Evolutionary conservation across 148 eudicot species (phyloP).

Genomic region (Chenopodium berlandieri): DNA sequence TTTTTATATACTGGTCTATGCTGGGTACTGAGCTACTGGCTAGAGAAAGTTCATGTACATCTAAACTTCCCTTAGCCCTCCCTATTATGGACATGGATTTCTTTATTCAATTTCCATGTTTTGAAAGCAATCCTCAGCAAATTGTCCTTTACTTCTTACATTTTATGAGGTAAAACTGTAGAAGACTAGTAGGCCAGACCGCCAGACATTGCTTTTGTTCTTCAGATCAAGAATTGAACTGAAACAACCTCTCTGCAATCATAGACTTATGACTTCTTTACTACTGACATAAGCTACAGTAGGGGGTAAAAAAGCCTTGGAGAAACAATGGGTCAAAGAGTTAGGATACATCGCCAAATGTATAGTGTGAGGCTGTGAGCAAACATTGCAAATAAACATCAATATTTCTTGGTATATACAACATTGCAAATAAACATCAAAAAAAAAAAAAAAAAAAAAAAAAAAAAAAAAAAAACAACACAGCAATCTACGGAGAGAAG

Average conservation of each 20-base stretch:
- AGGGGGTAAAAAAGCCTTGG: not conserved
- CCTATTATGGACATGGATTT: not conserved
- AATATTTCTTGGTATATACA: not conserved
- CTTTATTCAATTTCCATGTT: too few relatives aligned
- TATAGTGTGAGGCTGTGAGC: not conserved
- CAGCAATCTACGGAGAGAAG: not conserved
- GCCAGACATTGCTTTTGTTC: not conserved
- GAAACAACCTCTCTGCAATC: not conserved
- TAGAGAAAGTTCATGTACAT: not conserved
- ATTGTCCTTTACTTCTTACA: too few relatives aligned
- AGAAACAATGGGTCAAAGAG: not conserved
- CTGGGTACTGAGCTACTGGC: not conserved
- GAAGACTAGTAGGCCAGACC: too few relatives aligned
- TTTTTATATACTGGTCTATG: not conserved
- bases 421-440: too few relatives aligned
- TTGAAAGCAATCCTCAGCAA: too few relatives aligned
- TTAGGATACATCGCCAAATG: not conserved
- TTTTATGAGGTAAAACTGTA: not conserved
- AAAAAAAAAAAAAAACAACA: too few relatives aligned
- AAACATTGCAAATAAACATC: not conserved
- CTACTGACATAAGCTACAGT: not conserved
- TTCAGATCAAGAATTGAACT: not conserved
- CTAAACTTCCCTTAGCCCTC: not conserved
- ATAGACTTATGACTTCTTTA: not conserved
- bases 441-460: too few relatives aligned